Conservation (phyloP, 1,139 yeast species). For the Kurtzmaniella quercitrusa region DNA sequence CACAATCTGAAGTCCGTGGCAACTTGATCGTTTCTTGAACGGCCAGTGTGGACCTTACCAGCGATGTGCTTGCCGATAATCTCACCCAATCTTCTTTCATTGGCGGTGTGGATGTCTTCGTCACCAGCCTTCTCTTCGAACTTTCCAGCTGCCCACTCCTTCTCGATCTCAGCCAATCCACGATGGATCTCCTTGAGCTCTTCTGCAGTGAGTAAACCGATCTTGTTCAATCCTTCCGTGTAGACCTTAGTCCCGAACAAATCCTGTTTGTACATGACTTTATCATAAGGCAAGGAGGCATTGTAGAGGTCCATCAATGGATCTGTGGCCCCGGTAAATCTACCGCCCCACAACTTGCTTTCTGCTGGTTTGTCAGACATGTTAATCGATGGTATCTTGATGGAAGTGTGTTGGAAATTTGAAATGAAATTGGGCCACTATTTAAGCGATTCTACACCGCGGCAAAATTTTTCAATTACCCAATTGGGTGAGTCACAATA, state of each 20-base stretch:
- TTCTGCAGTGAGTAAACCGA: constrained; percentile 65
- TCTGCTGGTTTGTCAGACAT: constrained; percentile 46
- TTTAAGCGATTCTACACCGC: constrained; percentile 30
- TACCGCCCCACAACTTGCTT: constrained; percentile 94
- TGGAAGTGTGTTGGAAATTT: too few species aligned
- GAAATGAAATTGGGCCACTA: not conserved
- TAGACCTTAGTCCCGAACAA: constrained; percentile 90
- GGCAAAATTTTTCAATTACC: constrained; percentile 23
- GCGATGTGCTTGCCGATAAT: constrained; percentile 88
- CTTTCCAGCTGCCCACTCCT: constrained; percentile 73
- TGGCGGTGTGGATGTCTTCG: constrained; percentile 98
- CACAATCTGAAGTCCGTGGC: constrained; percentile 97
- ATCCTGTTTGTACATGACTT: constrained; percentile 92
- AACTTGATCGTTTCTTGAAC: constrained; percentile 97
- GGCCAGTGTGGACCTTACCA: constrained; percentile 97
- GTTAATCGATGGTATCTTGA: not conserved
- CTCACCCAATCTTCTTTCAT: constrained; percentile 96
- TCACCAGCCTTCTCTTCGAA: constrained; percentile 89
- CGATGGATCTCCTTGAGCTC: constrained; percentile 78
- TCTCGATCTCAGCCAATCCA: constrained; percentile 66
- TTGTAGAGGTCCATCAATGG: constrained; percentile 96
- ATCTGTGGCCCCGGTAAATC: constrained; percentile 95
- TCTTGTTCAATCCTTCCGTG: constrained; percentile 77
- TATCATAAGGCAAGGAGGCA: constrained; percentile 93
- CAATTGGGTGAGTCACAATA: constrained; percentile 14